Evolutionary conservation across 2,329 filamentous ascomycete species (phyloP), one percentile per base, ranked within the genome.

Genomic region (Onygenales sp.): DNA sequence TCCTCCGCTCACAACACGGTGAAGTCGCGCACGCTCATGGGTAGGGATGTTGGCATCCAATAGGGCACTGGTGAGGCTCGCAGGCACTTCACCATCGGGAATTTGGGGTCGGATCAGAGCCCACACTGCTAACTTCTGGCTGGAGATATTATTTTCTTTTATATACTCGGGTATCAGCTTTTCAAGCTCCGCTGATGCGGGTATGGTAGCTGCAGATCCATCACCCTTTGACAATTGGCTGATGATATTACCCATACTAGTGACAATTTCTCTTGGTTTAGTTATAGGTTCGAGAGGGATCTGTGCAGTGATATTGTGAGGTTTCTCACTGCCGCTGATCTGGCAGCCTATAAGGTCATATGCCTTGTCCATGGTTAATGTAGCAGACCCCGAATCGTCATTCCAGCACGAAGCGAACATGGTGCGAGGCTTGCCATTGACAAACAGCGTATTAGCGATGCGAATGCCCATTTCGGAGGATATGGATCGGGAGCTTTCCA

Each of bases 181-280:
- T 51, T 73, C 71, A 27, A 73, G 59, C 51, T 73, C 71, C 3
- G 66, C 59, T 2, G 71, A 73, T 51, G 71, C 71, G 7, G 70
- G 70, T 55, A 69, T 69, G 7, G 68, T 58, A 9, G 63, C 61
- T 10, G 56, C 55, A 10, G 65, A 66, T 41, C 51, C 56, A 7
- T 55, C 50, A 35, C 64, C 64, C 57, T 68, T 68, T n/a, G 67
- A 61, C 39, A 73, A 51, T 42, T 72, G 68, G 21, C 70, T 67
- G 21, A 73, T 57, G 27, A 73, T 72, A 45, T 73, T 73, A 9
- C 71, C 71, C 70, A 73, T 72, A 53, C 71, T 68, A 8, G 68
- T 63, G 13, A 70, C 61, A 11, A 73, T 70, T 43, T 59, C 66
- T 47, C 69, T 65, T 47, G 69, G 64, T 52, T 64, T 58, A 6